Base-by-base conservation (phyloP, 2,329 filamentous ascomycete genomes). In the Allantophomopsis lycopodina region DNA sequence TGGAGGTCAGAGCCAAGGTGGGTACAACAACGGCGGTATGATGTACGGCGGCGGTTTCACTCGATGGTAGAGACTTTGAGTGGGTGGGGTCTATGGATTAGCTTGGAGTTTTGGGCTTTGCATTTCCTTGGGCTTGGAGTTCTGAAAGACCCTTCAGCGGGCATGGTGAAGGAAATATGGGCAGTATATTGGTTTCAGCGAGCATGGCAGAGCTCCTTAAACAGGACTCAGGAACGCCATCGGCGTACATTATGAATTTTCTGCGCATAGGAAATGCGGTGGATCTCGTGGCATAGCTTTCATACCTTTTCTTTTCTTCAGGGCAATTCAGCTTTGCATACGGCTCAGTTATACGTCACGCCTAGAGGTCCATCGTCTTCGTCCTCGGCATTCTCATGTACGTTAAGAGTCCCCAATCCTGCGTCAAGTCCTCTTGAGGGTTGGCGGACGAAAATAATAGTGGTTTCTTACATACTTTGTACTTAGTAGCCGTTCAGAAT, bases 1-100 rank as follows among this genome's bases (percentile, higher is more conserved):
- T 68, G 81, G 81, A 66, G 83, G 83, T 66, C 82, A 81, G 72
- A 72, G 68, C 59, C 83, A 94, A 89, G 86, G 86, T 91, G 87
- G 85, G 82, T 94, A 93, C 76, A 87, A 83, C 60, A 74, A 77
- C 55, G 32, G 32, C 32, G 78, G 70, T 63, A 82, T 85, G 76
- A 83, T 94, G 73, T 94, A 94, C 60, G 73, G 66, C 44, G 69
- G 73, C 59, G 76, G 74, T 58, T 78, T 79, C 60, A 67, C 69
- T 56, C 70, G 80, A 58, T 87, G 81, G 80, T 85, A 66, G 64
- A 61, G 34, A 44, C 40, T 41, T 36, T 32, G 40, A 35, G 42
- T 38, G 21, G 36, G 40, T 28, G 34, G 51, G 49, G 49, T 49
- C 55, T 51, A 43, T 47, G 38, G 37, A 28, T 44, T 38, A 43